These are phyloP conservation scores for Astragalus glycyphyllos DNA, from an alignment of 306 rosid genomes.

Conservation along the genomic window DNA sequence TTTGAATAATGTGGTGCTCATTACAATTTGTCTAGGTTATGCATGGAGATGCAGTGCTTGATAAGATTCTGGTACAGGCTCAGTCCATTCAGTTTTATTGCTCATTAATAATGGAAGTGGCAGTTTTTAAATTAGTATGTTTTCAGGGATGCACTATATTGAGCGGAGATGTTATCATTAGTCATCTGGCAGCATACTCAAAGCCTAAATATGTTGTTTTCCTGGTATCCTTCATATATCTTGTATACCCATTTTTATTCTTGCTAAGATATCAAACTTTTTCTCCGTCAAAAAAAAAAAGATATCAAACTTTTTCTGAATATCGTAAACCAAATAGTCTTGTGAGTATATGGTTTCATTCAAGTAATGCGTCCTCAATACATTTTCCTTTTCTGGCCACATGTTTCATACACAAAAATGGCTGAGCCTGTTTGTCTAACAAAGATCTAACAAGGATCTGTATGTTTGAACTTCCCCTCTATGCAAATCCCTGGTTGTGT, in stretches of 20 bases:
- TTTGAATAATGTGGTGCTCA: slow-evolving; percentile 7
- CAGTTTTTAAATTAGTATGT: slow-evolving; percentile 2
- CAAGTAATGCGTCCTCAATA: slow-evolving; percentile 10
- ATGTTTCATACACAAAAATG: not conserved
- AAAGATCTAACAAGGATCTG: too few relatives aligned
- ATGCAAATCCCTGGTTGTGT: not conserved
- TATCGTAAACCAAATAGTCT: slow-evolving; percentile 21
- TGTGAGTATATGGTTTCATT: slow-evolving; percentile 3
- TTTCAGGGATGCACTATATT: slow-evolving; percentile 88
- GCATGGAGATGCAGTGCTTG: slow-evolving; percentile 97
- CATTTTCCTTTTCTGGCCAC: not conserved
- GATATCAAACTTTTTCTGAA: too few relatives aligned
- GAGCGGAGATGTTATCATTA: slow-evolving; percentile 93
- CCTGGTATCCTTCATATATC: slow-evolving; percentile 47
- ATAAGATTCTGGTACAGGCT: slow-evolving; percentile 69
- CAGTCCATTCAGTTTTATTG: slow-evolving; percentile 27
- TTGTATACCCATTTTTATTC: slow-evolving; percentile 8
- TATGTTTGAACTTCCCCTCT: slow-evolving; percentile 5
- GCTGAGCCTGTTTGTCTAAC: slow-evolving; percentile 7
- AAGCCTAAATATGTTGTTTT: slow-evolving; percentile 71
- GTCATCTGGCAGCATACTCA: slow-evolving; percentile 77
- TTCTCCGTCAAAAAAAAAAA: too few relatives aligned
- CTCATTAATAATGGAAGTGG: slow-evolving; percentile 1
- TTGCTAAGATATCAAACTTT: slow-evolving; percentile 1
- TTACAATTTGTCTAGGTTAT: slow-evolving; percentile 61